These are phyloP conservation scores for Aphanomyces euteiches DNA, from an alignment of 352 stramenopile species.

Conservation along the genomic window DNA sequence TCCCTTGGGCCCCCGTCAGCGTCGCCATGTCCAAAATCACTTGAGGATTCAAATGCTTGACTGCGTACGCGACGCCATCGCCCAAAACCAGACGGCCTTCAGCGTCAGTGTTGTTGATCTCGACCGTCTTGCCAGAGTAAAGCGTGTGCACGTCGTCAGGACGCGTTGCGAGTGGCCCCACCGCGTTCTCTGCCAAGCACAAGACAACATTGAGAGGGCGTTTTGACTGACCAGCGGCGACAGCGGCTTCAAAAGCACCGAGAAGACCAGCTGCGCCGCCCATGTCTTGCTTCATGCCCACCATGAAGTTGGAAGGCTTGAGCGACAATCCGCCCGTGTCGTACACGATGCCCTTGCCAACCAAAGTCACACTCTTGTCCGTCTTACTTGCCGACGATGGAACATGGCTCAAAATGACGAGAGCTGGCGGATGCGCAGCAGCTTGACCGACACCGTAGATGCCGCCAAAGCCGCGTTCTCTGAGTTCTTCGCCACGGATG, in stretches of 20 bases:
- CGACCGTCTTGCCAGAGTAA: constrained; percentile 83
- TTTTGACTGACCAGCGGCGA: constrained; percentile 50
- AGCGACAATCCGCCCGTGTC: constrained; percentile 87
- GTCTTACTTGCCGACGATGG: constrained; percentile 36
- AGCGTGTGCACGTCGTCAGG: constrained; percentile 81
- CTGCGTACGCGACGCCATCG: constrained; percentile 79
- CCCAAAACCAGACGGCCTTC: constrained; percentile 79
- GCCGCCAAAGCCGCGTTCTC: constrained; percentile 85
- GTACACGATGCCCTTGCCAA: constrained; percentile 89
- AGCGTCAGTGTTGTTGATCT: constrained; percentile 90
- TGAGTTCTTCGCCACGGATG: constrained; percentile 89
- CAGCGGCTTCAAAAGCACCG: constrained; percentile 38
- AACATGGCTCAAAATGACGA: constrained; percentile 88
- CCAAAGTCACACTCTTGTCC: constrained; percentile 34
- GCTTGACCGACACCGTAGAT: constrained; percentile 92
- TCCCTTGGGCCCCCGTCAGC: constrained; percentile 77
- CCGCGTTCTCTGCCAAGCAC: constrained; percentile 83
- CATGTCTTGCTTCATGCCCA: constrained; percentile 81
- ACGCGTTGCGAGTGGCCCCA: constrained; percentile 57
- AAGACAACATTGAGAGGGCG: constrained; percentile 53
- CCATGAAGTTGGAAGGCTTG: constrained; percentile 58
- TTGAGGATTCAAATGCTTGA: constrained; percentile 57
- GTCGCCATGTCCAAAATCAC: constrained; percentile 87
- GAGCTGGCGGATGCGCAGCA: constrained; percentile 75
- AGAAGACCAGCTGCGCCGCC: constrained; percentile 43